phyloP scores from a whole-genome alignment of 2,329 filamentous ascomycete genomes.

The Colletotrichum sp. region DNA sequence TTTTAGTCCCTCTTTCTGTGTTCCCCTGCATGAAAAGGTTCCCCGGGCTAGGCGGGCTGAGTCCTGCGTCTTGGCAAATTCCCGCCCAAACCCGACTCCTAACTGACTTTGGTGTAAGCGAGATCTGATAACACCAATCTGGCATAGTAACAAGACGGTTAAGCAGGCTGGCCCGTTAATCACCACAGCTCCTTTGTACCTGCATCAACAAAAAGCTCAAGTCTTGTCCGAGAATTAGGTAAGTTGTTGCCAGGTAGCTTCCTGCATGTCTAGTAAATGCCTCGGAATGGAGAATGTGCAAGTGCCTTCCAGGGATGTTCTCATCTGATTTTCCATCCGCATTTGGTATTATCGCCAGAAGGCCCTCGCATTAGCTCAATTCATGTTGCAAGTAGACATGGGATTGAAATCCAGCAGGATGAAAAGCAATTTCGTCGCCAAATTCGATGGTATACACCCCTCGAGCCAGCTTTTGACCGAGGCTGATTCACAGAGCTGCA shows the following conservation, averaged over 20 bases:
- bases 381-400: neutral
- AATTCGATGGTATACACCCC: neutral
- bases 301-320: neutral
- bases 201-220: neutral
- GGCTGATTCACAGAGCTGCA: neutral
- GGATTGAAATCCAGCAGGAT: neutral
- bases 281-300: neutral
- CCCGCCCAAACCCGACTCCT: neutral
- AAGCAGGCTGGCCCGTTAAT: neutral
- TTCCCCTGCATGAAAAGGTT: neutral
- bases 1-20: neutral
- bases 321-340: neutral
- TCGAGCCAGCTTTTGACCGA: neutral
- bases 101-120: neutral
- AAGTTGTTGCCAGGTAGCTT: neutral
- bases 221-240: neutral
- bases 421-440: neutral
- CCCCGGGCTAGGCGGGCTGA: neutral
- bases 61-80: neutral
- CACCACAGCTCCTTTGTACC: neutral
- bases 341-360: neutral
- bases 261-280: neutral
- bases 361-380: neutral
- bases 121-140: neutral
- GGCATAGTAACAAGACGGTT: neutral